phyloP scores from a whole-genome alignment of 305 asterid genomes.

The Fraxinus nigra region DNA sequence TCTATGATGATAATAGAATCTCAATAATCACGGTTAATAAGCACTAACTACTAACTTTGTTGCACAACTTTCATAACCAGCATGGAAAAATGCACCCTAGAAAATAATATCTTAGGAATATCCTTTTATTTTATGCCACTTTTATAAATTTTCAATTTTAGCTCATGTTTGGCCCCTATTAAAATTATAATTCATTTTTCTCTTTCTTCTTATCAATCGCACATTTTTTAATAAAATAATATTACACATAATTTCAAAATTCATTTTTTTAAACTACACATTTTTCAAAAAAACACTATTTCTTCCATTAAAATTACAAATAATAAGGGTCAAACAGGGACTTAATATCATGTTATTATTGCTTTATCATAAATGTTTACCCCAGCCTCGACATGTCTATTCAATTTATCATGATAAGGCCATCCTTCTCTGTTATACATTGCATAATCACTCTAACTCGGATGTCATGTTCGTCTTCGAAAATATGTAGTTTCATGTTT shows the following conservation, averaged over 20 bases:
- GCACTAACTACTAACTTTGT: neutral
- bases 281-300: too few species aligned
- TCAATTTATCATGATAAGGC: neutral
- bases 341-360: neutral
- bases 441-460: neutral
- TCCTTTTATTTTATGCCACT: neutral
- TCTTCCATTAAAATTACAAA: too few species aligned
- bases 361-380: neutral
- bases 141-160: neutral
- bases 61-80: slow-evolving; percentile 18
- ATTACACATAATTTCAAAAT: too few species aligned
- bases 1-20: too few species aligned
- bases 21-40: too few species aligned
- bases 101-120: neutral
- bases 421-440: neutral
- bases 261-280: too few species aligned
- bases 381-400: neutral
- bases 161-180: too few species aligned
- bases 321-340: too few species aligned
- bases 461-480: neutral
- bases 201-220: too few species aligned
- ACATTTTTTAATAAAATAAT: too few species aligned
- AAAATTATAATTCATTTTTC: too few species aligned
- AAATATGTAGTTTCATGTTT: neutral
- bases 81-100: slow-evolving; percentile 3